Conservation (phyloP, 306 rosid species). For the Lithocarpus polystachyus region DNA sequence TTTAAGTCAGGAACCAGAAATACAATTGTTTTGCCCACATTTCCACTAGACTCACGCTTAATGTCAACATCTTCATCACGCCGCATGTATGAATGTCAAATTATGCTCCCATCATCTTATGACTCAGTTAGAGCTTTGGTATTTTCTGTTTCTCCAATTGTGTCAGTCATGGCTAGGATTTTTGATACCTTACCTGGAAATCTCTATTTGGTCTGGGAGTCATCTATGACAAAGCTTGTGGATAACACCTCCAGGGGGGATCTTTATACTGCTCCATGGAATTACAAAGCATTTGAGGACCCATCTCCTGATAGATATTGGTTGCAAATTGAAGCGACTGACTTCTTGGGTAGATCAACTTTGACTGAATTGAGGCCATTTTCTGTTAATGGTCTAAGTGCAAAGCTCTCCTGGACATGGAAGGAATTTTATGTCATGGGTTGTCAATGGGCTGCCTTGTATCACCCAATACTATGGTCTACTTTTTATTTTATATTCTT, state of each 20-base stretch:
- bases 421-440: conserved; percentile 86
- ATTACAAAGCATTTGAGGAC: conserved; percentile 80
- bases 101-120: conserved; percentile 47
- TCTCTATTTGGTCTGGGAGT: conserved; percentile 55
- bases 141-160: conserved; percentile 64
- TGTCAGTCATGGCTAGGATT: conserved; percentile 62
- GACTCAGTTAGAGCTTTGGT: conserved; percentile 73
- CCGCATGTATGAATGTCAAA: conserved; percentile 59
- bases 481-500: conserved; percentile 41
- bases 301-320: conserved; percentile 75
- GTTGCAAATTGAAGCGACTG: conserved; percentile 85
- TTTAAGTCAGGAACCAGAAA: conserved; percentile 49
- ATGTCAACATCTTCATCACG: conserved; percentile 55
- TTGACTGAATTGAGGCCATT: conserved; percentile 79
- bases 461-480: conserved; percentile 72
- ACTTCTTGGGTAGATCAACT: conserved; percentile 54
- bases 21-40: conserved; percentile 76
- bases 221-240: conserved; percentile 45
- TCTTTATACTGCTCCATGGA: conserved; percentile 82
- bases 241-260: conserved; percentile 57
- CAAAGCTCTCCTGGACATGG: conserved; percentile 87
- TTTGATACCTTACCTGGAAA: conserved; percentile 63
- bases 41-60: conserved; percentile 87
- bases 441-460: conserved; percentile 76
- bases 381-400: conserved; percentile 68